These are phyloP conservation scores for Papiliotrema fonsecae DNA, from an alignment of 1,284 basidiomycete genomes.

Conservation along the genomic window DNA sequence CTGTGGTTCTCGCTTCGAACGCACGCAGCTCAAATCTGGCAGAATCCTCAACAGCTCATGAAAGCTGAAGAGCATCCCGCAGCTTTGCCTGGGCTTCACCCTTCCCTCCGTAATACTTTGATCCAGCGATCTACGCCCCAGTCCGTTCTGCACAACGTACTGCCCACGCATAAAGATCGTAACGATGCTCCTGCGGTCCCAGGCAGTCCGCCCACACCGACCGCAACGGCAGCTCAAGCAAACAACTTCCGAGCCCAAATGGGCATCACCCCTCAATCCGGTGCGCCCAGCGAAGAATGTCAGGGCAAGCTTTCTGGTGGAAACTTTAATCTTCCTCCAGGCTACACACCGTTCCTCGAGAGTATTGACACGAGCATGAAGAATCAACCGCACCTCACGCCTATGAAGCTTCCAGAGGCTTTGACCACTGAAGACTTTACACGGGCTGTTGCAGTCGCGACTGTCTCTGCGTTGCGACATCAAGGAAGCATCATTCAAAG, in stretches of 20 bases:
- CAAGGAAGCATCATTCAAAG: conserved; percentile 46
- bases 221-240: not conserved
- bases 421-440: conserved; percentile 83
- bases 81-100: conserved; percentile 43
- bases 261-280: conserved; percentile 2
- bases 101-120: conserved; percentile 60
- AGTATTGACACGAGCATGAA: conserved; percentile 49
- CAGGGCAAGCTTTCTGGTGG: conserved; percentile 6
- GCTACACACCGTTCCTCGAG: conserved; percentile 67
- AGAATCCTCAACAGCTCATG: conserved; percentile 84
- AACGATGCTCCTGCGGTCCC: not conserved
- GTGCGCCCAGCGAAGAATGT: not conserved
- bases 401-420: conserved; percentile 59
- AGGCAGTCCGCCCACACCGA: not conserved
- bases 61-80: conserved; percentile 57
- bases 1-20: conserved; percentile 98
- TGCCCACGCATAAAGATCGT: conserved; percentile 39
- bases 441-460: conserved; percentile 81
- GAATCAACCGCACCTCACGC: conserved; percentile 45
- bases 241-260: not conserved
- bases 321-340: conserved; percentile 22
- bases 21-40: conserved; percentile 98
- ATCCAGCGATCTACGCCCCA: conserved; percentile 63
- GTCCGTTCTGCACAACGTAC: conserved; percentile 44
- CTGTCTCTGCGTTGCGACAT: conserved; percentile 75